These are phyloP conservation scores for Thielaviopsis ethacetica DNA, from an alignment of 2,329 filamentous ascomycete species.

Conservation along the genomic window DNA sequence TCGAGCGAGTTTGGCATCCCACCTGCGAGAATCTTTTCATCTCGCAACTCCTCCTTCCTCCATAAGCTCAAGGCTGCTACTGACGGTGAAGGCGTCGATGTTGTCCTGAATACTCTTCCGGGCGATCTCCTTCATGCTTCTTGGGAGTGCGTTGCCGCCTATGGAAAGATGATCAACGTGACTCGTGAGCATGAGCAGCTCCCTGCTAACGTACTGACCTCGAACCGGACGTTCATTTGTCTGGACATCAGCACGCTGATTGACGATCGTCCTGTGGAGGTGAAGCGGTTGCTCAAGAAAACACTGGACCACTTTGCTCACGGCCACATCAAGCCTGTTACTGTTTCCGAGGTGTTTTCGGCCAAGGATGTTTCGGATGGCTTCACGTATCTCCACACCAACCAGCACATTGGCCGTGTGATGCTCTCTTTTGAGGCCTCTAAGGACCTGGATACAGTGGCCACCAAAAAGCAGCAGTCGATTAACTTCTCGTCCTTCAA, in stretches of 20 bases:
- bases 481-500: neutral
- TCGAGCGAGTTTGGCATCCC: slow-evolving; percentile 19
- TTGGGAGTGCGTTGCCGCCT: slow-evolving; percentile 28
- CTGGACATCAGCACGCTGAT: slow-evolving; percentile 19
- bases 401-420: slow-evolving; percentile 28
- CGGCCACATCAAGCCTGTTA: slow-evolving; percentile 15
- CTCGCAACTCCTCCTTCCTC: slow-evolving; percentile 19
- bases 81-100: slow-evolving; percentile 19
- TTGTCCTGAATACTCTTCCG: slow-evolving; percentile 25
- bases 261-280: neutral
- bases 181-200: slow-evolving; percentile 19
- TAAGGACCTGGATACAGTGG: neutral
- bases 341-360: slow-evolving; percentile 15
- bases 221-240: slow-evolving; percentile 20
- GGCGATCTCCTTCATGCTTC: slow-evolving; percentile 25
- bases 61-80: slow-evolving; percentile 17
- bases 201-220: slow-evolving; percentile 25
- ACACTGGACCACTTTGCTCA: slow-evolving; percentile 6
- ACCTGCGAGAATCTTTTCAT: slow-evolving; percentile 20
- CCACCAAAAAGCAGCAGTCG: neutral
- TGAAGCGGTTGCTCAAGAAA: neutral
- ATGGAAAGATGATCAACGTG: slow-evolving; percentile 30
- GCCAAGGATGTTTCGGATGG: slow-evolving; percentile 20
- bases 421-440: slow-evolving; percentile 14
- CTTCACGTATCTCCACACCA: slow-evolving; percentile 27